A percentile compares a stretch with the other conserved stretches of the same genome.
phyloP scores from a whole-genome alignment of 179 eudicot species.

The Sideroxylon spinosum region DNA sequence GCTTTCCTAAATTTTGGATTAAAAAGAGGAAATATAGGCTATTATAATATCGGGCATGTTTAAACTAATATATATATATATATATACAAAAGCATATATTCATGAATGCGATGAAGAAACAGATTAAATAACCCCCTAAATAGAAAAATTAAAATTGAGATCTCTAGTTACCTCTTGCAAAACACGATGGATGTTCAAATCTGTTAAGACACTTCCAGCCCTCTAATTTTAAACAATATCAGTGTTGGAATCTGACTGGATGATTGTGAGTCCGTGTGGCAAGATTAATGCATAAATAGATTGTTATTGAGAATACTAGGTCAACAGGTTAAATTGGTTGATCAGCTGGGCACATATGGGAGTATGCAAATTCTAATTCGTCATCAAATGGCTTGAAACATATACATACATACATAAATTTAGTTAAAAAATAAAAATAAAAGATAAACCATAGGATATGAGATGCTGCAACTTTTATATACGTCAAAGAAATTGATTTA shows the following conservation, averaged over 20 bases:
- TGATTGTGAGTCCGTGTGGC: no score
- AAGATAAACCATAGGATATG: no score
- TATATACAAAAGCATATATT: background rate
- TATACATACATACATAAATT: background rate
- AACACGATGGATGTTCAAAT: background rate
- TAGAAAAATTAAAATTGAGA: background rate
- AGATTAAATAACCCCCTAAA: background rate
- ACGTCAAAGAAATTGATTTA: no score
- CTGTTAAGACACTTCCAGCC: background rate
- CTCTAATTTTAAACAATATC: background rate
- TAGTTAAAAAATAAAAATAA: no score
- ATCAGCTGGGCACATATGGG: background rate
- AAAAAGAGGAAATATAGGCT: background rate
- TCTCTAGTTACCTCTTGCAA: background rate
- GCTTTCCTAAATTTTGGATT: background rate
- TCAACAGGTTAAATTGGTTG: background rate
- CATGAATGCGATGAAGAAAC: background rate
- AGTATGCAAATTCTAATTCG: background rate
- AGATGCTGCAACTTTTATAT: no score
- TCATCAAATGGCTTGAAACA: slow-evolving; percentile 1
- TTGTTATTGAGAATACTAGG: background rate
- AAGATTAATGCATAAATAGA: no score
- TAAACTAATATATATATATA: background rate
- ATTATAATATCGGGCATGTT: background rate
- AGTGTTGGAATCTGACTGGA: no score